phyloP scores from a whole-genome alignment of 108 stramenopile species.

The Skeletonema grethae region DNA sequence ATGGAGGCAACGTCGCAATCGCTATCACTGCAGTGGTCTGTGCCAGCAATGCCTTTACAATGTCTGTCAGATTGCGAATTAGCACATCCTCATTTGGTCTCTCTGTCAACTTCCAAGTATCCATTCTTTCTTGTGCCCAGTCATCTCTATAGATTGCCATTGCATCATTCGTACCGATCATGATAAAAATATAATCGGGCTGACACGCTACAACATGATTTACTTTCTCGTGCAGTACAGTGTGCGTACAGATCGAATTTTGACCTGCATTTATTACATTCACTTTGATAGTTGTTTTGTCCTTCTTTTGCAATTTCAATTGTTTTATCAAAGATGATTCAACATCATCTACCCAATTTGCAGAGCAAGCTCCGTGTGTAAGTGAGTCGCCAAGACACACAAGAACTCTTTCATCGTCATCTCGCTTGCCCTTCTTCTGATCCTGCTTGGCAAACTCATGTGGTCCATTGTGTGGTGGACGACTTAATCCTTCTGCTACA shows the following conservation, averaged over 20 bases:
- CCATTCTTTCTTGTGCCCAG: conserved; percentile 4
- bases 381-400: conserved; percentile 27
- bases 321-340: not conserved
- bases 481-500: conserved; percentile 3
- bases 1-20: not conserved
- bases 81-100: not conserved
- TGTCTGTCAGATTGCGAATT: conserved; percentile 12
- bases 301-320: not conserved
- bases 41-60: not conserved
- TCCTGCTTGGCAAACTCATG: conserved; percentile 13
- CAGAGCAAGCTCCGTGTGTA: conserved; percentile 22
- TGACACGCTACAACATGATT: conserved; percentile 7
- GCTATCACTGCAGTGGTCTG: not conserved
- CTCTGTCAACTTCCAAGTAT: not conserved
- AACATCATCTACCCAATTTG: conserved; percentile 21
- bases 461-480: conserved; percentile 12
- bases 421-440: not conserved
- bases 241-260: conserved; percentile 20
- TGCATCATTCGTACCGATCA: conserved; percentile 24
- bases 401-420: conserved; percentile 10
- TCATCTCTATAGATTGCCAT: conserved; percentile 22
- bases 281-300: not conserved
- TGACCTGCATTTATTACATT: conserved; percentile 15
- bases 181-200: conserved; percentile 17
- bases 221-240: conserved; percentile 16